Evolutionary conservation across 148 eudicot species (phyloP).

Genomic region (Suaeda aralocaspica): DNA sequence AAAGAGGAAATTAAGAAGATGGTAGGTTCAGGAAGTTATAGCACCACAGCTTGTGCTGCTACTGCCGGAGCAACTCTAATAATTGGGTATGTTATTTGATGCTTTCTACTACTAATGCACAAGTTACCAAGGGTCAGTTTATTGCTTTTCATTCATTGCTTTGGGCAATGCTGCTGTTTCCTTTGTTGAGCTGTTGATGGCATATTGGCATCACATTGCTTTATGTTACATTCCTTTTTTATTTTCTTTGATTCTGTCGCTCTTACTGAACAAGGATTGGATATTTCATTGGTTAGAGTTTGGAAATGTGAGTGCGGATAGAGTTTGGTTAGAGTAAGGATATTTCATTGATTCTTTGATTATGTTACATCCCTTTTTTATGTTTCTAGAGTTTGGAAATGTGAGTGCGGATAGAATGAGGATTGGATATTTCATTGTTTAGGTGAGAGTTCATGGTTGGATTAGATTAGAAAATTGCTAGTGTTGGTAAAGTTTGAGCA

Average conservation of each 20-base stretch:
- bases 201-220: not conserved
- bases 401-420: no score
- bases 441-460: no score
- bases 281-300: no score
- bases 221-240: not conserved
- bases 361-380: not conserved
- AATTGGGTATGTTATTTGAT: constrained; percentile 57
- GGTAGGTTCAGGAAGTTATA: constrained; percentile 50
- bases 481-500: not conserved
- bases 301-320: not conserved
- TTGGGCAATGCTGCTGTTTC: not conserved
- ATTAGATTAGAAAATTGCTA: constrained; percentile 4
- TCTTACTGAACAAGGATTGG: no score
- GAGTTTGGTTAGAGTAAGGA: not conserved
- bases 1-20: constrained; percentile 68
- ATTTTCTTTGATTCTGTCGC: constrained; percentile 2
- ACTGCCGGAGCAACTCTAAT: constrained; percentile 74
- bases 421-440: no score
- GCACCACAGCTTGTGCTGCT: constrained; percentile 62
- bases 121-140: not conserved
- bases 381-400: not conserved
- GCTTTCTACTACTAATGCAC: not conserved
- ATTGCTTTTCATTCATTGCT: not conserved
- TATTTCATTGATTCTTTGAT: not conserved
- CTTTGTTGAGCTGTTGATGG: not conserved